Conservation (phyloP, 2,329 filamentous ascomycete genomes). For the Venturia pyrina region DNA sequence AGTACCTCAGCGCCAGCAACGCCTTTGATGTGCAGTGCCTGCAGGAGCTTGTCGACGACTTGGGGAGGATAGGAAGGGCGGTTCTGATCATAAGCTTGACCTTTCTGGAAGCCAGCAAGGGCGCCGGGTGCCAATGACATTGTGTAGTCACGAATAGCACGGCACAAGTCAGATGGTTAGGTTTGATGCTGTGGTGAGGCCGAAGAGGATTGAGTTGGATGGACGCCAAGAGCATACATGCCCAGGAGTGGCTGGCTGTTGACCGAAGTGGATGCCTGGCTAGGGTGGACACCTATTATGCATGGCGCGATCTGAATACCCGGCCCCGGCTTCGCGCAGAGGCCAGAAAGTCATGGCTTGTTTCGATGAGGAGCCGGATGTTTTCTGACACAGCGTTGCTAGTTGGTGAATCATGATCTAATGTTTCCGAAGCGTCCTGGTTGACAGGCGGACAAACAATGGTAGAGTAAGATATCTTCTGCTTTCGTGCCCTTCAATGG, state of each 20-base stretch:
- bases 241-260: neutral
- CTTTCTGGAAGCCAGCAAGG: constrained; percentile 51
- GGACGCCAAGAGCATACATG: neutral
- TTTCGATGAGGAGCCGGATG: neutral
- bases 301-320: neutral
- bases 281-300: neutral
- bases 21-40: constrained; percentile 41
- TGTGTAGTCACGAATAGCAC: neutral
- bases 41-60: constrained; percentile 49
- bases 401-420: neutral
- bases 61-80: constrained; percentile 55
- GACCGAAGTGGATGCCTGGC: neutral
- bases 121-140: constrained; percentile 21
- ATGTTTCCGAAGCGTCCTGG: neutral
- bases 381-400: neutral
- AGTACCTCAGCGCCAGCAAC: constrained; percentile 41
- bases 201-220: neutral
- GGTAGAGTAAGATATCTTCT: neutral
- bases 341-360: neutral
- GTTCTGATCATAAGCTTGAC: constrained; percentile 54
- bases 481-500: no score
- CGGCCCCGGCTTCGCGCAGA: neutral
- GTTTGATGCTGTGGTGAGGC: neutral
- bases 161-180: neutral
- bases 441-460: neutral